Conservation (phyloP, 331 rosid species). For the Ulmus americana region DNA sequence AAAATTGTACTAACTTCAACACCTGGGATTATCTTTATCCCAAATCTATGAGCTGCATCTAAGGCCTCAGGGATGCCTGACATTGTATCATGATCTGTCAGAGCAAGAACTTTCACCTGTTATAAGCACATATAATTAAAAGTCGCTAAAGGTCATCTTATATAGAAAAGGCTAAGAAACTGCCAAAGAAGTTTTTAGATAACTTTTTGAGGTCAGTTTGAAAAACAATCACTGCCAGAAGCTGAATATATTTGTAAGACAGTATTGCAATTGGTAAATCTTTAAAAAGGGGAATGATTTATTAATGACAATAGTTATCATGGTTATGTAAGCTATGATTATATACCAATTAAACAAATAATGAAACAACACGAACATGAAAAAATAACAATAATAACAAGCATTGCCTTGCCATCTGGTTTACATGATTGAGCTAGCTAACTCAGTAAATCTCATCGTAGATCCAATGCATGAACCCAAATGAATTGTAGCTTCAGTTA, state of each 20-base stretch:
- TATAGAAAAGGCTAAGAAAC: background rate
- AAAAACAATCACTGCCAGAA: slow-evolving; percentile 2
- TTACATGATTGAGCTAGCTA: too few relatives aligned
- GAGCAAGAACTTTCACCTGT: slow-evolving; percentile 99
- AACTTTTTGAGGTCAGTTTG: slow-evolving; percentile 1
- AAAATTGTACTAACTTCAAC: slow-evolving; percentile 85
- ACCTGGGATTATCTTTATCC: slow-evolving; percentile 92
- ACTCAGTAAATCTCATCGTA: too few relatives aligned
- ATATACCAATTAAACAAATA: too few relatives aligned
- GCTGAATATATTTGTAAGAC: background rate
- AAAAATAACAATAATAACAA: too few relatives aligned
- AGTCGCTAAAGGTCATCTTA: slow-evolving; percentile 5
- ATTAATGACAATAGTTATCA: too few relatives aligned
- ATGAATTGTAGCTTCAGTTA: too few relatives aligned
- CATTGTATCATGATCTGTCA: slow-evolving; percentile 99
- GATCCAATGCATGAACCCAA: too few relatives aligned
- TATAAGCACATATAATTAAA: slow-evolving; percentile 47
- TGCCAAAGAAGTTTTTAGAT: slow-evolving; percentile 6
- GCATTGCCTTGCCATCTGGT: too few relatives aligned
- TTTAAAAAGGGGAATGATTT: too few relatives aligned
- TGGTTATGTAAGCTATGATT: too few relatives aligned
- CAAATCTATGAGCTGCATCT: slow-evolving; percentile 73
- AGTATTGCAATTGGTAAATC: too few relatives aligned
- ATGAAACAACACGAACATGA: too few relatives aligned
- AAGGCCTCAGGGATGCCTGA: slow-evolving; percentile 85